These are phyloP conservation scores for Novymonas esmeraldas DNA, from an alignment of 208 protist species.

Conservation along the genomic window DNA sequence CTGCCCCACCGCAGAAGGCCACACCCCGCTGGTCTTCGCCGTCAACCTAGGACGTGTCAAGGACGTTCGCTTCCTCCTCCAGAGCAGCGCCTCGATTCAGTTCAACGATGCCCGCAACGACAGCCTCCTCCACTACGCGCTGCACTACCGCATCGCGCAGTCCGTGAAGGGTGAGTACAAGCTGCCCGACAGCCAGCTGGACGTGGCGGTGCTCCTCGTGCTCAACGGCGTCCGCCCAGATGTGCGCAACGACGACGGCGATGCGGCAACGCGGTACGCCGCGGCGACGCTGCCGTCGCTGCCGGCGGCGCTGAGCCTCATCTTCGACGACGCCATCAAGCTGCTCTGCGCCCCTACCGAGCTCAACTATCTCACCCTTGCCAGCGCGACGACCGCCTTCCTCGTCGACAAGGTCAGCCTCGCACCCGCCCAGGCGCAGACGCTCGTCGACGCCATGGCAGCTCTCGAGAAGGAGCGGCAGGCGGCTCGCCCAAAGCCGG, in stretches of 20 bases:
- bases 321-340: conserved; percentile 34
- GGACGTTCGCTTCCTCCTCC: conserved; percentile 51
- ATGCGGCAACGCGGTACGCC: conserved; percentile 36
- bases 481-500: conserved; percentile 4
- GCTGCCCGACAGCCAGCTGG: conserved; percentile 62
- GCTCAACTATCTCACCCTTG: conserved; percentile 60
- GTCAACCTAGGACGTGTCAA: conserved; percentile 49
- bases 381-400: conserved; percentile 17
- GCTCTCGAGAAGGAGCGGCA: conserved; percentile 50
- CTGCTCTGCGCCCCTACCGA: conserved; percentile 26
- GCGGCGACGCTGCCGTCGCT: conserved; percentile 42
- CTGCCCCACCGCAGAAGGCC: conserved; percentile 31
- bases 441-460: conserved; percentile 26
- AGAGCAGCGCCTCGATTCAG: conserved; percentile 34
- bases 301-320: conserved; percentile 22
- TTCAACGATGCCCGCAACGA: conserved; percentile 41
- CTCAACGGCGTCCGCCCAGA: conserved; percentile 36
- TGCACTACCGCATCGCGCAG: conserved; percentile 60
- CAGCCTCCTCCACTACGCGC: conserved; percentile 60
- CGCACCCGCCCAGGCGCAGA: conserved; percentile 16
- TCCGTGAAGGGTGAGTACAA: conserved; percentile 61
- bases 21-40: conserved; percentile 60
- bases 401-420: conserved; percentile 30
- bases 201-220: conserved; percentile 58
- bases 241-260: conserved; percentile 37